These are phyloP conservation scores for Paxillus ammoniavirescens DNA, from an alignment of 768 basidiomycete species.

Conservation along the genomic window DNA sequence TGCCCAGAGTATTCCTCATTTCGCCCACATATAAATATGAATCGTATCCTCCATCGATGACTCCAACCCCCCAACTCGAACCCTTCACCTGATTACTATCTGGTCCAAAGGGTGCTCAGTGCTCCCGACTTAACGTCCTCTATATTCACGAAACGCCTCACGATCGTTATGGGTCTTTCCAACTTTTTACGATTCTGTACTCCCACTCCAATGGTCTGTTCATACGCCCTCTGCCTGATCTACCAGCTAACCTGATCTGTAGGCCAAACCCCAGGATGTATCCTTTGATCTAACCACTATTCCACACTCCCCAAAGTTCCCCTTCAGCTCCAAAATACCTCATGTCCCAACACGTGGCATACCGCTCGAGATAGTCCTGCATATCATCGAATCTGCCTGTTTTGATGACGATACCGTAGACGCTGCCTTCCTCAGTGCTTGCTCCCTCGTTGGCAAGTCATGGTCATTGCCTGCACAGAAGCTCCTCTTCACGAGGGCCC, in stretches of 20 bases:
- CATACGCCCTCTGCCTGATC: not conserved
- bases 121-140: conserved; percentile 16
- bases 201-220: conserved; percentile 27
- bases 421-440: conserved; percentile 45
- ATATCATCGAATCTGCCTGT: conserved; percentile 60
- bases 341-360: conserved; percentile 34
- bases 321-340: conserved; percentile 13
- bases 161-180: conserved; percentile 27
- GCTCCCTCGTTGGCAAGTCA: conserved; percentile 61
- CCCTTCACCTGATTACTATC: conserved; percentile 1
- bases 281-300: conserved; percentile 38
- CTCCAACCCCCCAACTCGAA: conserved; percentile 1
- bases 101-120: conserved; percentile 23
- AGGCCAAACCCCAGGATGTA: conserved; percentile 37
- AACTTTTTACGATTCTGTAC: conserved; percentile 19
- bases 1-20: not conserved
- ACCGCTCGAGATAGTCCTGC: conserved; percentile 62
- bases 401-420: conserved; percentile 37
- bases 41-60: conserved; percentile 10
- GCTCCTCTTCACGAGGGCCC: conserved; percentile 58
- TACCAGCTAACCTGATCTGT: conserved; percentile 8
- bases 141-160: conserved; percentile 22
- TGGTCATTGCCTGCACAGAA: conserved; percentile 68
- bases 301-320: conserved; percentile 21
- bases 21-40: conserved; percentile 28